Conservation (phyloP, 805 yeast genomes). For the Barnettozyma salicaria region DNA sequence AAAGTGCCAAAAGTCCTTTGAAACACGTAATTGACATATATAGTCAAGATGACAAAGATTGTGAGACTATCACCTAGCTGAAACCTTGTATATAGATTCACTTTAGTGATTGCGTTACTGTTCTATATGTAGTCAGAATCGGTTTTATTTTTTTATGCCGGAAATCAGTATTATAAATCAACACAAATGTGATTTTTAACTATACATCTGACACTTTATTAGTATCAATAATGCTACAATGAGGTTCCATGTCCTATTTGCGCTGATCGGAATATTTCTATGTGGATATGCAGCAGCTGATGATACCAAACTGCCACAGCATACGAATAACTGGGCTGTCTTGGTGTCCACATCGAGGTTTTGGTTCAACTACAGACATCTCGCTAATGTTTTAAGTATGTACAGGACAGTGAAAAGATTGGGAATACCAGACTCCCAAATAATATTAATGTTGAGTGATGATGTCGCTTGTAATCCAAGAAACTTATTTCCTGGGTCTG, state of each 20-base stretch:
- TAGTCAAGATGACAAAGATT: neutral
- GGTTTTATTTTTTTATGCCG: too few species aligned
- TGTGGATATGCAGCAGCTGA: neutral
- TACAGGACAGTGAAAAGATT: conserved; percentile 92
- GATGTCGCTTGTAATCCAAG: conserved; percentile 97
- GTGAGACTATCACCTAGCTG: neutral
- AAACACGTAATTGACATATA: neutral
- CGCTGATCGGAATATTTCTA: conserved; percentile 1
- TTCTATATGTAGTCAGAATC: too few species aligned
- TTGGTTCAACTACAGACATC: conserved; percentile 98
- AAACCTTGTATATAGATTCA: too few species aligned
- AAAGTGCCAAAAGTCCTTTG: too few species aligned
- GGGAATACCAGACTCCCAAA: conserved; percentile 97
- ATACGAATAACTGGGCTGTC: conserved; percentile 76
- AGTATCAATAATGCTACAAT: too few species aligned
- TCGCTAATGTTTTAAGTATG: conserved; percentile 92
- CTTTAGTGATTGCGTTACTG: too few species aligned
- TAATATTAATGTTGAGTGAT: conserved; percentile 91
- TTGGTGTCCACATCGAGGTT: conserved; percentile 92
- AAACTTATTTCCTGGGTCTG: conserved; percentile 93
- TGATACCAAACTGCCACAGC: conserved; percentile 30
- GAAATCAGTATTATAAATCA: too few species aligned
- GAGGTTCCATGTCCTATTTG: neutral
- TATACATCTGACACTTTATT: too few species aligned
- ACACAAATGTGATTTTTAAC: too few species aligned